These are phyloP conservation scores for Macrophomina tecta DNA, from an alignment of 2,329 filamentous ascomycete species.

Conservation along the genomic window DNA sequence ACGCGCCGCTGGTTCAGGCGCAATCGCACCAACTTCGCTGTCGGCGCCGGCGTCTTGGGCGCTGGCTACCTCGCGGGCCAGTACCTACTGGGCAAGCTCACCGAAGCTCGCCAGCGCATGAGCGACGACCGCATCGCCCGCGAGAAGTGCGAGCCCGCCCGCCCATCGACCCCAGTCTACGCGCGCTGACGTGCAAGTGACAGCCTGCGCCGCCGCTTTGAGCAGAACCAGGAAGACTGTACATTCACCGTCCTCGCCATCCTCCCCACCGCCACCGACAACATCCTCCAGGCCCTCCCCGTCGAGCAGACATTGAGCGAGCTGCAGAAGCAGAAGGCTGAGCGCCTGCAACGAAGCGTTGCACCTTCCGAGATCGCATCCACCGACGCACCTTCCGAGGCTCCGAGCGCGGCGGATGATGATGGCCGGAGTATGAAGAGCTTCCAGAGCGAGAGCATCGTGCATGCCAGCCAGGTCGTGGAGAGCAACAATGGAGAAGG, in stretches of 20 bases:
- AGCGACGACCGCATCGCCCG: constrained; percentile 93
- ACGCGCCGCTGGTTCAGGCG: constrained; percentile 90
- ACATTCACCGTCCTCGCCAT: constrained; percentile 97
- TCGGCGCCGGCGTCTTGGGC: constrained; percentile 86
- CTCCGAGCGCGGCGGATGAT: constrained; percentile 63
- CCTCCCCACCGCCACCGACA: constrained; percentile 87
- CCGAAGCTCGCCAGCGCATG: constrained; percentile 94
- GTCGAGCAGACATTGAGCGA: constrained; percentile 93
- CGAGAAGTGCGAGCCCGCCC: constrained; percentile 75
- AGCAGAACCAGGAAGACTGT: constrained; percentile 99
- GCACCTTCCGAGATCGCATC: constrained; percentile 61
- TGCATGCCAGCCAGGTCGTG: constrained; percentile 80
- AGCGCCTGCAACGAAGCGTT: constrained; percentile 67
- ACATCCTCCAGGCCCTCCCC: constrained; percentile 84
- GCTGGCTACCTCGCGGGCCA: constrained; percentile 91
- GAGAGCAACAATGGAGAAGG: constrained; percentile 59
- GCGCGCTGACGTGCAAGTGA: constrained; percentile 29
- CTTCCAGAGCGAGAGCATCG: constrained; percentile 78
- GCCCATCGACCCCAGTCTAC: neutral
- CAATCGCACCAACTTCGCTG: constrained; percentile 86
- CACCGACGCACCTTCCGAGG: constrained; percentile 52
- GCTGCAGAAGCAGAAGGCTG: constrained; percentile 89
- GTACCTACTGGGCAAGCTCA: constrained; percentile 90
- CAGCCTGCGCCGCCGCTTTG: constrained; percentile 92
- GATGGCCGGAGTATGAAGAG: constrained; percentile 79